Percentiles rank a stretch among this genome's conserved stretches.
These are phyloP conservation scores for Pythium brachiatum DNA, from an alignment of 352 stramenopile species.

Conservation along the genomic window DNA sequence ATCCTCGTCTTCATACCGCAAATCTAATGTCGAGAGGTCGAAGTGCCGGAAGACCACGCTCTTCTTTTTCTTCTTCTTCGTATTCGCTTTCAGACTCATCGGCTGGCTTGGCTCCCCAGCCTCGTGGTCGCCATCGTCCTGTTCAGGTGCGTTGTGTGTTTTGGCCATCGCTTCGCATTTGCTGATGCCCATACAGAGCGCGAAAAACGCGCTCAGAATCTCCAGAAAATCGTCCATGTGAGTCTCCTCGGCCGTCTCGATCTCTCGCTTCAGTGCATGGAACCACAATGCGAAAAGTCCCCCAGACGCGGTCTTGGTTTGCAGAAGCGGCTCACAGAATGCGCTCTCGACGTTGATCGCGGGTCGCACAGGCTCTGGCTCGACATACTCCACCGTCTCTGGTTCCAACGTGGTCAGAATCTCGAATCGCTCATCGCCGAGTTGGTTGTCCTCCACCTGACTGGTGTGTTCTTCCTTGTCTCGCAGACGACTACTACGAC, in stretches of 20 bases:
- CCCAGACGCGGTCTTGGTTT: constrained; percentile 18
- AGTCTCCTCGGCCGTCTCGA: neutral
- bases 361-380: neutral
- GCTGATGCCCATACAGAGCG: constrained; percentile 7
- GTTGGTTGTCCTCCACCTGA: neutral
- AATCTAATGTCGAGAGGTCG: constrained; percentile 56
- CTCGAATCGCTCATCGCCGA: neutral
- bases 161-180: constrained; percentile 14
- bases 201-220: constrained; percentile 9
- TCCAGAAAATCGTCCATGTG: constrained; percentile 1
- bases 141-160: neutral
- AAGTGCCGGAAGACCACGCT: constrained; percentile 62
- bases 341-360: constrained; percentile 10
- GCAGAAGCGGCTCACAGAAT: constrained; percentile 18
- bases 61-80: constrained; percentile 7
- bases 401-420: neutral
- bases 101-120: neutral
- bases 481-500: constrained; percentile 10
- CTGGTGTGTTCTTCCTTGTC: neutral
- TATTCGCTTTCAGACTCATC: too few species aligned
- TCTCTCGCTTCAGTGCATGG: constrained; percentile 10
- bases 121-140: neutral
- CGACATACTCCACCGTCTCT: neutral
- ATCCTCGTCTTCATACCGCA: constrained; percentile 54
- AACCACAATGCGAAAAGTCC: constrained; percentile 27